Base-by-base conservation (phyloP, 768 basidiomycete genomes). In the Russula earlei region DNA sequence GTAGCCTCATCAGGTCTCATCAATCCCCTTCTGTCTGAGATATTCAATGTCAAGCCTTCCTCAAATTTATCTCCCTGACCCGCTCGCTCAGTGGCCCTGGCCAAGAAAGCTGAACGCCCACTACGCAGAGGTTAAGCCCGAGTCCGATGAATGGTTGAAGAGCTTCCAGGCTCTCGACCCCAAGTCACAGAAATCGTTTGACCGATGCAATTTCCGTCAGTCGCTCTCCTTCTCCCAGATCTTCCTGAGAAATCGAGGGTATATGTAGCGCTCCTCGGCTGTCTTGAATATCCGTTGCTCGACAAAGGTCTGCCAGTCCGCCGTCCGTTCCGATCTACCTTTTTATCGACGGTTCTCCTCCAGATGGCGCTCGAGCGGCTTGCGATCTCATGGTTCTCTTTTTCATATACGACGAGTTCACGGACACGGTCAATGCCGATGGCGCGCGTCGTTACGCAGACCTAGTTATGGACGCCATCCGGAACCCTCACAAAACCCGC, bases 351-450 rank as follows among this genome's bases (percentile, higher is more conserved):
- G 19, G 31, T 7, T 24, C 10, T 14, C 4, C 10, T 14, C 4
- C 12, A 56, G 55, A 50, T n/a, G 10, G 43, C 10, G 33, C 62
- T n/a, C 68, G 74, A 17, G 64, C 69, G 14, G 70, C 67, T 7
- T 76, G 77, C 49, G 78, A 80, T 53, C 64, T 80, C 46, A 78
- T 80, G 75, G 72, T 77, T 43, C 55, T 78, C 6, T 70, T 76
- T 63, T 79, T 77, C 60, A 52, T 78, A 24, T 69, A 74, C 58
- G 79, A 81, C 61, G 77, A 78, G 62, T 71, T 72, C 56, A 73
- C 77, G 6, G 80, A 82, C 64, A 65, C 69, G 20, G 67, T 67
- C 0, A 55, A 67, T 24, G 67, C 59, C 0, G 33, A 62, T 1
- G 68, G 60, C 5, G 76, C 69, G 8, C 68, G 66, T 2, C 25